phyloP scores from a whole-genome alignment of 352 stramenopile genomes.

The Pythium catenulatum region DNA sequence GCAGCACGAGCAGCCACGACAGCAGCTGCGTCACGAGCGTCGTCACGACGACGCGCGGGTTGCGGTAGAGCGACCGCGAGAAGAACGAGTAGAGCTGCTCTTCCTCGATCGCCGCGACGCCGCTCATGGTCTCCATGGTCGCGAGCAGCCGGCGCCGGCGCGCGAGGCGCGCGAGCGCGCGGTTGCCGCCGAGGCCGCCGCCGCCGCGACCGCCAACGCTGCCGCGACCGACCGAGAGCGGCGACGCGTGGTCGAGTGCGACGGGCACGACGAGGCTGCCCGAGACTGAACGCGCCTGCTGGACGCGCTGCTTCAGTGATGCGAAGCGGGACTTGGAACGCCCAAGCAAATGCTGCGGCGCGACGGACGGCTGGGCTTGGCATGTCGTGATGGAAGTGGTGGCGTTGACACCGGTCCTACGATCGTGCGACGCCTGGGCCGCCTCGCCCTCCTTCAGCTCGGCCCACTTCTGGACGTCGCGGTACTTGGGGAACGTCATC shows the following conservation, averaged over 20 bases:
- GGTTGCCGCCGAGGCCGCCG: too few relatives aligned
- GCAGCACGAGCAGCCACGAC: constrained; percentile 50
- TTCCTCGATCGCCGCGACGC: constrained; percentile 18
- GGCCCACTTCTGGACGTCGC: constrained; percentile 35
- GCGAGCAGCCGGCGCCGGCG: constrained; percentile 1
- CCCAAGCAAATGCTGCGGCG: too few relatives aligned
- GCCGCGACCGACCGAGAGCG: too few relatives aligned
- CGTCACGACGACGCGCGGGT: constrained; percentile 29
- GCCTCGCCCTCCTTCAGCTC: constrained; percentile 18
- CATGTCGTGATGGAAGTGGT: too few relatives aligned
- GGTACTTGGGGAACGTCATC: constrained; percentile 48
- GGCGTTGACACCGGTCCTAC: too few relatives aligned
- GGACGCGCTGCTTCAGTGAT: not conserved
- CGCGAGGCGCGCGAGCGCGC: not conserved
- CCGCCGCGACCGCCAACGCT: too few relatives aligned
- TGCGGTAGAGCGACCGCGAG: constrained; percentile 49
- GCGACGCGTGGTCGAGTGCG: too few relatives aligned
- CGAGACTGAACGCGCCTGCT: too few relatives aligned
- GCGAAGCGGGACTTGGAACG: too few relatives aligned
- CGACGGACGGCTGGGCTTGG: too few relatives aligned
- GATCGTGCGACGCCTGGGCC: too few relatives aligned
- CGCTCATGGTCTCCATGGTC: constrained; percentile 50
- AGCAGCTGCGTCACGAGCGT: constrained; percentile 35
- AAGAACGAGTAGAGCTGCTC: constrained; percentile 57
- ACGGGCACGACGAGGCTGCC: too few relatives aligned